Base-by-base conservation (phyloP, 768 basidiomycete genomes). In the Gautieria morchelliformis region DNA sequence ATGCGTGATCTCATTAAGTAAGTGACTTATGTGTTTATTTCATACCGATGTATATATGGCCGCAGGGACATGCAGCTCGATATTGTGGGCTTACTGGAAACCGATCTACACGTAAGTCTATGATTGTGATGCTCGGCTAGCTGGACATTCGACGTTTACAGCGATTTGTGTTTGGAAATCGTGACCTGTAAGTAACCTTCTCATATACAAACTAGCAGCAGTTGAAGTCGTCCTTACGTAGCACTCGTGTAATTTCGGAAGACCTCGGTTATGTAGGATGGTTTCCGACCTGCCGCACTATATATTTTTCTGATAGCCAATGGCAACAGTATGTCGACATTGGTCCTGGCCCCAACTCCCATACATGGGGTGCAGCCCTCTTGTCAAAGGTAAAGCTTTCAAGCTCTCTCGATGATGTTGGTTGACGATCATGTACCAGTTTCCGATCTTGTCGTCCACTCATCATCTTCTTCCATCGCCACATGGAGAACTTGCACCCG, bases 391-490 rank as follows among this genome's bases (percentile, higher is more conserved):
- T 80, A 61, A 40, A 65, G 58, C 42, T 33, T 20, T 20, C 17
- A 33, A 30, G 12, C 32, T 30, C 32, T 33, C 48, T 27, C 48
- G 32, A 30, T 5, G 17, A 8, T 11, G 24, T 46, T 19, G 24
- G 8, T 49, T 30, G 10, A 30, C 48, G 11, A 49, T 30, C 24
- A 17, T 10, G 8, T 44, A 46, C 5, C 60, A 92, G 83, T 95
- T 90, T 71, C 92, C 93, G 0, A 94, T 95, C 66, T 75, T 94
- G 63, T 83, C 83, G 62, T 87, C 90, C 1, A 83, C 80, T 14
- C 93, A 94, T 65, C 89, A 93, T 65, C 75, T 94, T 0, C 77
- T 94, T 41, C 92, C 93, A 0, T 93, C 91, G 1, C 93, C 93
- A 19, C 68, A 78, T 56, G 88, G 89, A 8, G 92, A 93, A 67